Conservation (phyloP, 1,284 basidiomycete genomes). For the Mycena sp. region DNA sequence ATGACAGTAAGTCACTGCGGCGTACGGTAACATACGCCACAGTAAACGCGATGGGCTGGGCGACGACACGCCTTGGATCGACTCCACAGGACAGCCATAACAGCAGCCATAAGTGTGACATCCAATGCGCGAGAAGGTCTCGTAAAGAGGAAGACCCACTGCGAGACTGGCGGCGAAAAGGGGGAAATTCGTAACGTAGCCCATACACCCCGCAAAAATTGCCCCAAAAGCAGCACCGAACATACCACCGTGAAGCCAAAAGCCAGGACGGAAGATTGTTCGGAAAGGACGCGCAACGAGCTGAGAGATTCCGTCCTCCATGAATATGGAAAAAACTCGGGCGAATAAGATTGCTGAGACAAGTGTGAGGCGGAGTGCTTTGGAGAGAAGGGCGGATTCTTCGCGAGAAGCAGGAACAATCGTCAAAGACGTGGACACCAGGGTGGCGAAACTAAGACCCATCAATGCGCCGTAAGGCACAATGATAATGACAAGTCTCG, state of each 20-base stretch:
- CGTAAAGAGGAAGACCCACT: slow-evolving; percentile 25
- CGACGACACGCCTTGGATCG: neutral
- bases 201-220: neutral
- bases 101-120: slow-evolving; percentile 32
- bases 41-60: neutral
- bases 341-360: slow-evolving; percentile 19
- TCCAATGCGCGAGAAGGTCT: slow-evolving; percentile 23
- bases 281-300: slow-evolving; percentile 16
- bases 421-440: slow-evolving; percentile 22
- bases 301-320: slow-evolving; percentile 20
- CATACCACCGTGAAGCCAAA: slow-evolving; percentile 35
- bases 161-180: slow-evolving; percentile 13
- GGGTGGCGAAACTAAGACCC: slow-evolving; percentile 25
- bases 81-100: slow-evolving; percentile 26
- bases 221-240: slow-evolving; percentile 22
- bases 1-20: neutral
- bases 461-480: slow-evolving; percentile 26
- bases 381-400: slow-evolving; percentile 5
- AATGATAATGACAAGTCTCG: slow-evolving; percentile 16
- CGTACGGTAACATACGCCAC: slow-evolving; percentile 8
- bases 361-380: slow-evolving; percentile 22
- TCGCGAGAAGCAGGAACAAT: slow-evolving; percentile 13
- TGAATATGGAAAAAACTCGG: slow-evolving; percentile 21
- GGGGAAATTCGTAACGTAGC: neutral
- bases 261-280: slow-evolving; percentile 32